Evolutionary conservation across 331 rosid species (phyloP).

Genomic region (Stylosanthes scabra): DNA sequence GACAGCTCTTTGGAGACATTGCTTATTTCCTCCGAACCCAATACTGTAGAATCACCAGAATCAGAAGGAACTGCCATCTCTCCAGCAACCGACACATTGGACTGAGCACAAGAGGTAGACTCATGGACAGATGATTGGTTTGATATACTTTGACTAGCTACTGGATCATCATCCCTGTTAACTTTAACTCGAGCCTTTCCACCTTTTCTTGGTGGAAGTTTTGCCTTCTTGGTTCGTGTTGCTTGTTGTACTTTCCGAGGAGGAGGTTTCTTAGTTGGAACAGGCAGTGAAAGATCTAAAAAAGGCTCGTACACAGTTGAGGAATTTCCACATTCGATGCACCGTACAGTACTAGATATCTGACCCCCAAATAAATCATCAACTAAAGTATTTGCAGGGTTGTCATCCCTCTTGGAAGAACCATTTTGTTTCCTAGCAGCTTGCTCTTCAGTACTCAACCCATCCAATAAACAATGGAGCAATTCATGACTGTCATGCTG

Average conservation of each 20-base stretch:
- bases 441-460: slow-evolving; percentile 75
- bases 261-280: slow-evolving; percentile 86
- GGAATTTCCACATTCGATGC: slow-evolving; percentile 83
- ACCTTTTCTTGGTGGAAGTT: slow-evolving; percentile 71
- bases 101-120: slow-evolving; percentile 52
- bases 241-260: slow-evolving; percentile 59
- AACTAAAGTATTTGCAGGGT: slow-evolving; percentile 66
- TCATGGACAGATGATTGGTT: slow-evolving; percentile 49
- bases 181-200: slow-evolving; percentile 66
- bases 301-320: slow-evolving; percentile 92
- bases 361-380: slow-evolving; percentile 91
- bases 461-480: slow-evolving; percentile 88
- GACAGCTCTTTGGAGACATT: slow-evolving; percentile 40
- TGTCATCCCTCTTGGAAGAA: slow-evolving; percentile 51
- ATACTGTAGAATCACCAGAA: slow-evolving; percentile 43
- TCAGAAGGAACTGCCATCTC: slow-evolving; percentile 36
- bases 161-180: slow-evolving; percentile 46
- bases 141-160: slow-evolving; percentile 50
- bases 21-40: slow-evolving; percentile 41
- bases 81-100: slow-evolving; percentile 38
- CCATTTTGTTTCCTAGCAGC: slow-evolving; percentile 58
- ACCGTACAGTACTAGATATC: slow-evolving; percentile 82
- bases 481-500: slow-evolving; percentile 98
- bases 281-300: slow-evolving; percentile 89
- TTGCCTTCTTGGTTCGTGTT: slow-evolving; percentile 66